Evolutionary conservation across 257 asterid species (phyloP), one percentile per base, ranked within the genome.

Genomic region (Forsythia suspensa): DNA sequence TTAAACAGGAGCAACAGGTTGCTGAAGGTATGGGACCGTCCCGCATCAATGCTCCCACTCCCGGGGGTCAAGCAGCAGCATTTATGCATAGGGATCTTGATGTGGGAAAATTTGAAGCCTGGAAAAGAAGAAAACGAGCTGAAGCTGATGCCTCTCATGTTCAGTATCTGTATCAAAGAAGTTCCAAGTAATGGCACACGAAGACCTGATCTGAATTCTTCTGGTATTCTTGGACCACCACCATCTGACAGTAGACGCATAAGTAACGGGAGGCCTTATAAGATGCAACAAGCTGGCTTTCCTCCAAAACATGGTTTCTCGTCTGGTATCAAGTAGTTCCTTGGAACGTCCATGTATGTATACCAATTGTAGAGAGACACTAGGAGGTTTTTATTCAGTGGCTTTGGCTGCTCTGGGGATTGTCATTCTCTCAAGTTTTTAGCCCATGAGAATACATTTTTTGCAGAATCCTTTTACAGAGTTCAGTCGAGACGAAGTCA

Each of bases 111-210:
- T 94, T 92, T 72, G 99, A 96, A 89, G 98, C 98, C 51, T 96
- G 99, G 99, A 96, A 90, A 83, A 86, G 98, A 71, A 86, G 93
- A 85, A 96, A 91, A 89, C 87, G 97, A 84, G 94, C 98, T 57
- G 98, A 91, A 70, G 84, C 95, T 57, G 98, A 91, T 80, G 85
- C 88, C 38, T 85, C 89, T 72, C 94, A 92, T 59, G 65, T 20
- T 79, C 97, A 86, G 87, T 83, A 90, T 77, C 87, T 88, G 3
- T 71, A 87, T 79, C 97, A 87, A 79, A 88, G 94, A 82, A 88
- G 88, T 70, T 29, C 81, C 81, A 13, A 81, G 76, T 79, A 93
- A 90, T 74, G 93, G 92, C 42, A 39, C 88, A 37, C 86, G 97
- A 80, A 40, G 86, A 78, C 81, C 95, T n/a, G 98, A 94, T 77